Base-by-base conservation (phyloP, 2,329 filamentous ascomycete species). In the Cordyceps cicadae region DNA sequence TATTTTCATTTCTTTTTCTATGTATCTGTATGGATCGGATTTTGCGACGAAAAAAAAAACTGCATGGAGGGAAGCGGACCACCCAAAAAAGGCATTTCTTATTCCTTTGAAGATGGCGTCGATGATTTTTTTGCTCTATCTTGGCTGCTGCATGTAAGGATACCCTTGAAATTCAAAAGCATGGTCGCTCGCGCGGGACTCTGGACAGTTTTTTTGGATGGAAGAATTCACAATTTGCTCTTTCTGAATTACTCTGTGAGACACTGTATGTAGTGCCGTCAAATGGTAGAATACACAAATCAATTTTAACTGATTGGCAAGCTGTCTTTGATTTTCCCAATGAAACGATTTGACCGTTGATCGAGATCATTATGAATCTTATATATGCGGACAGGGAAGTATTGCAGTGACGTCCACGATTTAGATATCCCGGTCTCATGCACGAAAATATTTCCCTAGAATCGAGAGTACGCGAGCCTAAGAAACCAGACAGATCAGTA, bases 81-180 rank as follows among this genome's bases (percentile, higher is more conserved):
- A 48, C 37, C n/a, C 24, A 24, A 34, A 54, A 54, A 57, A 41
- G 50, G 19, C 41, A 54, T 9, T 45, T 41, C 24, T 32, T 6
- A 49, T 48, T 21, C 37, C 45, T 50, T 46, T 39, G 46, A 29
- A 29, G 34, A 54, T 17, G 58, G 58, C 57, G 57, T 60, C 51
- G 51, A 60, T 12, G 29, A 41, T 32, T 50, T 49, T 60, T 54
- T 60, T 60, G 50, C 51, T 39, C 43, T 29, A 34, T 60, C 37
- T 54, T 54, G 58, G 58, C 50, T 29, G n/a, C 50, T 60, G 51
- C 50, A 60, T 54, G n/a, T 41, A 59, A 53, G 50, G 41, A 60
- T 60, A 60, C 58, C 58, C 58, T 49, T 60, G 58, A 48, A 48
- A 37, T 45, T 54, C 21, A 60, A 54, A 53, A 60, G n/a, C 51